Evolutionary conservation across 306 rosid species (phyloP), one percentile per base, ranked within the genome.

Genomic region (Acacia acuminata): DNA sequence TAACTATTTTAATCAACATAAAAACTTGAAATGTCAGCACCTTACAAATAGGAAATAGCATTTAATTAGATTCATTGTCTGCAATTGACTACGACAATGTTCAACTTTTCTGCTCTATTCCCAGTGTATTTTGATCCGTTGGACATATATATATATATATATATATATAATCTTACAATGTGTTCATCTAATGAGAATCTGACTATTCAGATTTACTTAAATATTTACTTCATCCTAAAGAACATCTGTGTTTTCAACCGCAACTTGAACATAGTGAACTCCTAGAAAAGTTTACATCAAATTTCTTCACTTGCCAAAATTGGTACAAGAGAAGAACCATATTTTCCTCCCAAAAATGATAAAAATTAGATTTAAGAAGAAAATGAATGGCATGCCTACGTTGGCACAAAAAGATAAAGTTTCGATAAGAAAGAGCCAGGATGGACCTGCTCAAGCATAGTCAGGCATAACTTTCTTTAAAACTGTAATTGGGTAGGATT

Each of bases 381-480:
- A 83, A 88, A 87, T 77, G 84, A 81, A 85, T 76, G 48, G 63
- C 84, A 53, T 67, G 67, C 82, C 87, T 82, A 88, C 73, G 79
- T 69, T 84, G 81, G 81, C 50, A 85, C 75, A 58, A 76, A 82
- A 83, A 86, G 71, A 78, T 50, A 53, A 81, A 64, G 72, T 79
- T 69, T 70, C 44, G 63, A 81, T 34, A 75, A 79, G 84, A 76
- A 85, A 27, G 73, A 76, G 75, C 70, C 78, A 85, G 70, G 13
- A 79, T 81, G 77, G 88, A 77, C 82, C 86, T 55, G 75, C 58
- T 92, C 91, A 96, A 73, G 97, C 92, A 87, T 84, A 85, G 85
- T 94, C 94, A 50, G 99, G 98, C 98, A 94, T 90, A 80, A 86
- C 88, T 88, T 92, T 82, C 90, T 64, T 91, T 83, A 94, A 94